These are phyloP conservation scores for Plantago rigida DNA, from an alignment of 305 asterid genomes.

Conservation along the genomic window DNA sequence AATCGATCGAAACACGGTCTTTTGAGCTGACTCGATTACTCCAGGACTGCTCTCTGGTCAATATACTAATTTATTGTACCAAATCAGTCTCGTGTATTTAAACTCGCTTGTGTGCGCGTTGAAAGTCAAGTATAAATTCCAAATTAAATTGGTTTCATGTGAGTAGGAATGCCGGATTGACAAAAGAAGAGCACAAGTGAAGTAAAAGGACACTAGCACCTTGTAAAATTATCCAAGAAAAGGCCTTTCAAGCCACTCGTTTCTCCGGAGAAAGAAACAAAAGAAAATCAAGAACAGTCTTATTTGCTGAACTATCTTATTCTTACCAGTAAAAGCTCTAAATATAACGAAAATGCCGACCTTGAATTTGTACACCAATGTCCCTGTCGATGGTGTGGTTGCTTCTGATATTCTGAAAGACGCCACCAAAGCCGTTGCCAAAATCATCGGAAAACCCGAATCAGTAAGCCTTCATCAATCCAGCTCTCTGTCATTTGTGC, in stretches of 20 bases:
- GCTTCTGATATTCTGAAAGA: constrained; percentile 89
- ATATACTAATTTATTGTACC: too few relatives aligned
- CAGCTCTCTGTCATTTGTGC: constrained; percentile 2
- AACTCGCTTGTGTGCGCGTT: too few relatives aligned
- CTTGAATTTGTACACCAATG: constrained; percentile 65
- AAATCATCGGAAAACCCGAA: constrained; percentile 81
- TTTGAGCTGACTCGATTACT: too few relatives aligned
- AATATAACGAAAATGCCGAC: constrained; percentile 54
- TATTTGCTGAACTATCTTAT: not conserved
- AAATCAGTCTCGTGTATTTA: too few relatives aligned
- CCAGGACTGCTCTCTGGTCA: too few relatives aligned
- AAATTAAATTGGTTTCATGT: too few relatives aligned
- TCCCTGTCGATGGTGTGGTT: constrained; percentile 81
- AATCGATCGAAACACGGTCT: too few relatives aligned
- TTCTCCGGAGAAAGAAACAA: not conserved
- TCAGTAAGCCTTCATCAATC: constrained; percentile 38
- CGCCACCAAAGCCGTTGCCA: constrained; percentile 92
- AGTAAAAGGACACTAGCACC: too few relatives aligned
- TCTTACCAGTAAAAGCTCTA: not conserved
- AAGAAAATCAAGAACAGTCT: not conserved
- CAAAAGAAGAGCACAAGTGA: too few relatives aligned
- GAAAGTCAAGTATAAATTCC: too few relatives aligned
- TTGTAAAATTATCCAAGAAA: not conserved
- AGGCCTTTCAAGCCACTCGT: constrained; percentile 14
- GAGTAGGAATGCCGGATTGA: too few relatives aligned